These are phyloP conservation scores for Colletotrichum endophyticum DNA, from an alignment of 2,329 filamentous ascomycete species.

Conservation along the genomic window DNA sequence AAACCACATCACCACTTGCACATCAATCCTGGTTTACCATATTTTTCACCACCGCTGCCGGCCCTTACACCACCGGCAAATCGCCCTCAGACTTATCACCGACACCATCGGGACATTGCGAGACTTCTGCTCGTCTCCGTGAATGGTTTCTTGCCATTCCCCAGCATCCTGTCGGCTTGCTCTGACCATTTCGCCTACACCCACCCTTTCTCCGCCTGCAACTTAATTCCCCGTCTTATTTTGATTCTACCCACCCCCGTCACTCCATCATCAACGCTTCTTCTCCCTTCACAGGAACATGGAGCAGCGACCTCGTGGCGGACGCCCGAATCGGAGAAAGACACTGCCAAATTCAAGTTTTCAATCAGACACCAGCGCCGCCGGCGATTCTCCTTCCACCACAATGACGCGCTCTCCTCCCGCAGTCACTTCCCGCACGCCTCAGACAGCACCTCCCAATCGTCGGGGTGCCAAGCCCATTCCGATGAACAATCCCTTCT, in stretches of 20 bases:
- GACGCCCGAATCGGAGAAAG: conserved; percentile 14
- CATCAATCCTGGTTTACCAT: conserved; percentile 15
- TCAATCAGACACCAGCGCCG: conserved; percentile 16
- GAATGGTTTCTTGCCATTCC: background rate
- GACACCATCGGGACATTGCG: background rate
- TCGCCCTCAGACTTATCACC: background rate
- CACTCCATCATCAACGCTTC: background rate
- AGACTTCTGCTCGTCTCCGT: background rate
- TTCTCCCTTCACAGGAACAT: conserved; percentile 1
- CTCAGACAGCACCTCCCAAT: conserved; percentile 20
- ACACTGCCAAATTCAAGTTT: conserved; percentile 8
- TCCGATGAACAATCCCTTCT: conserved; percentile 8
- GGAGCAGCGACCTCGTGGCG: conserved; percentile 12
- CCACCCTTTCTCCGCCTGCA: background rate
- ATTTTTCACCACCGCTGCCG: conserved; percentile 6
- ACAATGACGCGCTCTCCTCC: conserved; percentile 19
- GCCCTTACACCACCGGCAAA: background rate
- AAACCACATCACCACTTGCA: conserved; percentile 22
- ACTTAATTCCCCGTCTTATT: background rate
- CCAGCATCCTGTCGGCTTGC: background rate
- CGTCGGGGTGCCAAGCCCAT: conserved; percentile 13
- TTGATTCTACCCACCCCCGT: background rate
- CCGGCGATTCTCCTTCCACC: conserved; percentile 4
- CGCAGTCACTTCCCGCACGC: conserved; percentile 9
- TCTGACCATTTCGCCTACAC: background rate